Conservation (phyloP, 495 filamentous ascomycete genomes). For the Aspergillus nidulans region DNA sequence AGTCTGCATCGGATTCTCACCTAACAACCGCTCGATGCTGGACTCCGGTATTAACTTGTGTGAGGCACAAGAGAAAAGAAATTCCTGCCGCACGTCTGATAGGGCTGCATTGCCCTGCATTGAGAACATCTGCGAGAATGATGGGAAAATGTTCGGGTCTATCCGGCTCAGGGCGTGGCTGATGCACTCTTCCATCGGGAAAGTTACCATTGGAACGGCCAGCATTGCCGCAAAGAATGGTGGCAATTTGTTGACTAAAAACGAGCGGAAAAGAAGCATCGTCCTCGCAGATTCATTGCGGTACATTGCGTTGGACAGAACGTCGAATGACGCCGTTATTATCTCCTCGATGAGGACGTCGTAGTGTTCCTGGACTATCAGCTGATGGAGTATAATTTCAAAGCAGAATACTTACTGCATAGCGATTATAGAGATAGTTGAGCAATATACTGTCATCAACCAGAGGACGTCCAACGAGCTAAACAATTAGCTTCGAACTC, state of each 20-base stretch:
- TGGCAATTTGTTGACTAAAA: conserved; percentile 90
- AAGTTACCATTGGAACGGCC: conserved; percentile 55
- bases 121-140: conserved; percentile 75
- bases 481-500: conserved; percentile 28
- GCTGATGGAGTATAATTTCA: no score
- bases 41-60: conserved; percentile 75
- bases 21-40: conserved; percentile 75
- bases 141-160: conserved; percentile 74
- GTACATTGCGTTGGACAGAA: conserved; percentile 80
- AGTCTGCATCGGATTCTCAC: conserved; percentile 80
- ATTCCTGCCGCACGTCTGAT: conserved; percentile 85
- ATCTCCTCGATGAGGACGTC: conserved; percentile 73
- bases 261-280: conserved; percentile 80
- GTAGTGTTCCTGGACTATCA: conserved; percentile 56
- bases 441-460: conserved; percentile 77
- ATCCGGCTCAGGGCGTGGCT: conserved; percentile 70
- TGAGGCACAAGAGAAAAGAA: conserved; percentile 84
- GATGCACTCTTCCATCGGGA: conserved; percentile 74
- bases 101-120: conserved; percentile 68
- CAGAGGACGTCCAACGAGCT: conserved; percentile 77
- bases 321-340: conserved; percentile 82
- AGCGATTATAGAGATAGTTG: conserved; percentile 76
- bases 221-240: conserved; percentile 64
- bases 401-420: conserved; percentile 50
- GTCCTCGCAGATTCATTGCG: conserved; percentile 67